Percentiles rank a stretch among this genome's conserved stretches.
These are phyloP conservation scores for Zygosaccharomyces pseudorouxii DNA, from an alignment of 805 yeast genomes.

Conservation along the genomic window DNA sequence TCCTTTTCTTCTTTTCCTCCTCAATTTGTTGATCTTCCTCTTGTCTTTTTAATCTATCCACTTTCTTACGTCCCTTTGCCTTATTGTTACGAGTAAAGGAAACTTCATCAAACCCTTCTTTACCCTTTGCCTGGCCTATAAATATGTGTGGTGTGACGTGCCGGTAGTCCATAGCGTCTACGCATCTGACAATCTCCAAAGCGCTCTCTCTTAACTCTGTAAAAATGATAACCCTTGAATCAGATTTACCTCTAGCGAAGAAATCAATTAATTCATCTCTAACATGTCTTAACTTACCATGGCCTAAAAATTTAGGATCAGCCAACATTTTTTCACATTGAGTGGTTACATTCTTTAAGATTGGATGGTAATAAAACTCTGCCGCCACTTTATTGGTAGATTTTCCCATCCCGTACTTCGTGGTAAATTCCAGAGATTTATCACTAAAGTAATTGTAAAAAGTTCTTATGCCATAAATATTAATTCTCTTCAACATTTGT, in stretches of 20 bases:
- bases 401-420: conserved; percentile 56
- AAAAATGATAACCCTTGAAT: conserved; percentile 79
- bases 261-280: conserved; percentile 55
- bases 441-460: conserved; percentile 65
- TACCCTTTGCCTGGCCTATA: conserved; percentile 84
- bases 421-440: conserved; percentile 52
- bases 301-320: conserved; percentile 45
- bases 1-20: conserved; percentile 32
- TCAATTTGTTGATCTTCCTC: conserved; percentile 31
- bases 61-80: conserved; percentile 42
- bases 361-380: conserved; percentile 51
- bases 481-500: conserved; percentile 60
- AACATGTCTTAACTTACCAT: conserved; percentile 65
- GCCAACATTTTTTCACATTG: conserved; percentile 43
- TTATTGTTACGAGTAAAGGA: conserved; percentile 42
- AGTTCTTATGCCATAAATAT: conserved; percentile 76
- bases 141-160: conserved; percentile 71
- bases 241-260: conserved; percentile 40
- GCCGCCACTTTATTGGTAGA: conserved; percentile 61
- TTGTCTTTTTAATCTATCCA: conserved; percentile 32
- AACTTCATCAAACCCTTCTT: conserved; percentile 61
- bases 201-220: conserved; percentile 91
- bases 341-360: conserved; percentile 42
- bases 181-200: conserved; percentile 66
- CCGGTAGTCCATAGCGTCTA: conserved; percentile 41